Percentiles rank a stretch among this genome's conserved stretches.
Evolutionary conservation across 2,329 filamentous ascomycete species (phyloP).

Genomic region (Colletotrichum magnum): DNA sequence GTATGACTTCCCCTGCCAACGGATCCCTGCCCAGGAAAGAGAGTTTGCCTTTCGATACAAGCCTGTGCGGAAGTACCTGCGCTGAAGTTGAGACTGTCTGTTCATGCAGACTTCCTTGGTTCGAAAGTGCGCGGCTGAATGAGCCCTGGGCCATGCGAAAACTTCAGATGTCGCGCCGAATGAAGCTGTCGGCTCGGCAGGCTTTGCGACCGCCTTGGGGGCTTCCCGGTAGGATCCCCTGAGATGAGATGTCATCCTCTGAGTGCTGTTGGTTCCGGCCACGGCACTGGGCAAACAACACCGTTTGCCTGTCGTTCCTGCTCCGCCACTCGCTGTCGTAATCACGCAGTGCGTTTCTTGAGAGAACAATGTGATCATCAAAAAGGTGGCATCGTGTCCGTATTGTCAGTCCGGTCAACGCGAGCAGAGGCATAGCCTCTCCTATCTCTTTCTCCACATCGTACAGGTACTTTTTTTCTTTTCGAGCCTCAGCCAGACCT

Average conservation of each 20-base stretch:
- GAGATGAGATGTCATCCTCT: background rate
- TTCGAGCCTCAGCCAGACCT: conserved; percentile 7
- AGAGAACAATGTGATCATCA: background rate
- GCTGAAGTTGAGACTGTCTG: conserved; percentile 27
- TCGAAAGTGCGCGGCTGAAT: conserved; percentile 18
- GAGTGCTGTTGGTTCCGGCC: conserved; percentile 1
- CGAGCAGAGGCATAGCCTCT: conserved; percentile 14
- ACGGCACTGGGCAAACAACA: conserved; percentile 1
- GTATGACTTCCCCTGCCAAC: background rate
- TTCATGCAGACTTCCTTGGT: conserved; percentile 7
- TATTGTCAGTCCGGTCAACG: conserved; percentile 18
- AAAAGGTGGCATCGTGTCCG: conserved; percentile 33
- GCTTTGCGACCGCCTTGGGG: conserved; percentile 28
- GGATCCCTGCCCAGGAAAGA: background rate
- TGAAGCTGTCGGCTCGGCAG: conserved; percentile 1
- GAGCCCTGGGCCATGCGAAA: conserved; percentile 7
- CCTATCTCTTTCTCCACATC: conserved; percentile 17
- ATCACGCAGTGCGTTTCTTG: conserved; percentile 3
- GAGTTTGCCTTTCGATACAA: conserved; percentile 12
- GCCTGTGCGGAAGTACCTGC: conserved; percentile 8
- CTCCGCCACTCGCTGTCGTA: background rate
- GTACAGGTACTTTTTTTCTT: conserved; percentile 34
- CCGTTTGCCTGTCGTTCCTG: background rate
- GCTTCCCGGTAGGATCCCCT: conserved; percentile 8
- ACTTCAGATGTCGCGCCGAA: conserved; percentile 21